Percentiles rank a stretch among this genome's conserved stretches.
Conservation (phyloP, 2,329 filamentous ascomycete species). For the Mycogone perniciosa region DNA sequence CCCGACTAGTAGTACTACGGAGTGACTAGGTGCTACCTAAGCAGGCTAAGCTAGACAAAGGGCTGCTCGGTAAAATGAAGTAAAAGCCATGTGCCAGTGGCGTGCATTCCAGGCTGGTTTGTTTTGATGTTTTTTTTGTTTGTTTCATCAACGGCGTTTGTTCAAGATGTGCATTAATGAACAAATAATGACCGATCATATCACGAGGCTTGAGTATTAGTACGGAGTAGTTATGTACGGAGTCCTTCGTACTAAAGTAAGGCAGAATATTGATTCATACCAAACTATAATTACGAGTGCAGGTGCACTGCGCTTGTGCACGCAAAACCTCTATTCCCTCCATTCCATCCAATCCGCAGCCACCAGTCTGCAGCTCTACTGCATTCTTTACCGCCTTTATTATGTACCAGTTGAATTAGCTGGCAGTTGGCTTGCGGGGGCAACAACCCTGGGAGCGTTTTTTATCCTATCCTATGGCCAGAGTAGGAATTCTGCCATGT, state of each 20-base stretch:
- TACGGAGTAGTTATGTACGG: neutral
- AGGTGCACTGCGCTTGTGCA: neutral
- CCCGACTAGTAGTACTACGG: no score
- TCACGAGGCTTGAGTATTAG: neutral
- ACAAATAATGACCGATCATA: slow-evolving; percentile 4
- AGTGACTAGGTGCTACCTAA: no score
- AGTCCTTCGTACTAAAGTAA: no score
- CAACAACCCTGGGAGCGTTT: slow-evolving; percentile 1
- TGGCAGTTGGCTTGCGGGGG: neutral
- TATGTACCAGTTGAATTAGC: slow-evolving; percentile 1
- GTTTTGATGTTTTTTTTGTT: neutral
- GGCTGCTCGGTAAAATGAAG: no score
- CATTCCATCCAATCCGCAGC: neutral
- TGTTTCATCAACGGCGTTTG: neutral
- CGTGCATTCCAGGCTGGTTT: no score
- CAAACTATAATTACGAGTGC: no score
- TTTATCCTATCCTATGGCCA: no score
- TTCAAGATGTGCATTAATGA: neutral
- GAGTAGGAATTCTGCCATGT: no score
- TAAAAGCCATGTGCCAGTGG: no score
- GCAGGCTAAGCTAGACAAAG: no score
- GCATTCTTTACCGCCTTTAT: slow-evolving; percentile 10
- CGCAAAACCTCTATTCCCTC: neutral
- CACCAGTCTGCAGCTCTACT: neutral
- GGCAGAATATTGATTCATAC: no score